Percentiles rank a stretch among this genome's conserved stretches.
Conservation (phyloP, 768 basidiomycete species). For the Paxillus involutus region DNA sequence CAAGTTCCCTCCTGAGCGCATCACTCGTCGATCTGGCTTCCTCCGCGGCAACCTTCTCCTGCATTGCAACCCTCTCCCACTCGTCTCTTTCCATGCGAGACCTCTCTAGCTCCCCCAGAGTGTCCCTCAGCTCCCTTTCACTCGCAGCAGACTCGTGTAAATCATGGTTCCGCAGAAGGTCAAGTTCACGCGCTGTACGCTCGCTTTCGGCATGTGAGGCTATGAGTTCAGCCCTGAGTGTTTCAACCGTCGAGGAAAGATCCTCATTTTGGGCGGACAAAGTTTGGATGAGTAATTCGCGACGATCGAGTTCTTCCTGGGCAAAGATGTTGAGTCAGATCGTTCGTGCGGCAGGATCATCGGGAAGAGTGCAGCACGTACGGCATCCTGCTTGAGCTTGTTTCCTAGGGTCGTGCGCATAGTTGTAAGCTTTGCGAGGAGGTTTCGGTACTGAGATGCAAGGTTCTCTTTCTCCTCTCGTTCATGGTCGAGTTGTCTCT, state of each 20-base stretch:
- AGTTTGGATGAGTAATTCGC: slow-evolving; percentile 80
- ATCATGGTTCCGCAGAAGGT: slow-evolving; percentile 60
- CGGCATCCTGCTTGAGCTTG: slow-evolving; percentile 95
- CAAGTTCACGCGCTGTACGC: slow-evolving; percentile 67
- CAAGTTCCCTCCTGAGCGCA: slow-evolving; percentile 59
- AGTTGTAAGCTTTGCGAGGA: slow-evolving; percentile 85
- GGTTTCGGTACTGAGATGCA: slow-evolving; percentile 78
- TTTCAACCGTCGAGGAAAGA: slow-evolving; percentile 66
- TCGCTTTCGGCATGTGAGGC: slow-evolving; percentile 75
- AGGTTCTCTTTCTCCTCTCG: slow-evolving; percentile 87
- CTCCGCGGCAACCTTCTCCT: slow-evolving; percentile 73
- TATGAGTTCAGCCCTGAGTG: slow-evolving; percentile 79
- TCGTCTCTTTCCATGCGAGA: slow-evolving; percentile 80
- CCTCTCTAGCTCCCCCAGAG: slow-evolving; percentile 84
- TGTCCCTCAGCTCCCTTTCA: slow-evolving; percentile 81
- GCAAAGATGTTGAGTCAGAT: slow-evolving; percentile 7
- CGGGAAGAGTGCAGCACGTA: slow-evolving; percentile 40
- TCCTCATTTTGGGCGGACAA: slow-evolving; percentile 79
- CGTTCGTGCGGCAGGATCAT: neutral
- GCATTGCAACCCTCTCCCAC: slow-evolving; percentile 58
- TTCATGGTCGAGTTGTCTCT: slow-evolving; percentile 73
- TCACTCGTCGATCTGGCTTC: slow-evolving; percentile 62
- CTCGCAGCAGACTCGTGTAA: slow-evolving; percentile 67
- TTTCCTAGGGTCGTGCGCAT: slow-evolving; percentile 94
- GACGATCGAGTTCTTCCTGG: slow-evolving; percentile 97